Conservation (phyloP, 441 rosid genomes). For the Gossypium gossypioides region DNA sequence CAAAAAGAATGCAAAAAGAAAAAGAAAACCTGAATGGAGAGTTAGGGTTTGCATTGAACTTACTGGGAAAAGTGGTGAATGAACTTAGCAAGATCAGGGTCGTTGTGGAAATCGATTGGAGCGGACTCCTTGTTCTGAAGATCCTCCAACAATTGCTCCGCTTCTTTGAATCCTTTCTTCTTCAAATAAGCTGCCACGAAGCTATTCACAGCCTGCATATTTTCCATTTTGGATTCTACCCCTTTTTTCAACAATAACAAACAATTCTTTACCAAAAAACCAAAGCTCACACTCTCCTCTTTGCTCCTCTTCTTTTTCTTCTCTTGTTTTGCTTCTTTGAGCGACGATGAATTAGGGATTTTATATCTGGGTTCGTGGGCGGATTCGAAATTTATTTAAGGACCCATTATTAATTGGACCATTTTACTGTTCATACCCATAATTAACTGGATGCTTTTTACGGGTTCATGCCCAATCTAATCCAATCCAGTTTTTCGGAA, state of each 20-base stretch:
- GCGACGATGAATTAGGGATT: neutral
- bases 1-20: neutral
- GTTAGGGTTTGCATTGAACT: neutral
- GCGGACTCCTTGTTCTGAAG: conserved; percentile 33
- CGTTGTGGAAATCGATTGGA: conserved; percentile 44
- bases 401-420: neutral
- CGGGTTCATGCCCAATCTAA: neutral
- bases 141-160: conserved; percentile 38
- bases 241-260: neutral
- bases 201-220: conserved; percentile 31
- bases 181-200: conserved; percentile 59
- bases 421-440: neutral
- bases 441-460: neutral
- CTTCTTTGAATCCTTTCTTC: conserved; percentile 63
- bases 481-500: neutral
- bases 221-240: conserved; percentile 22
- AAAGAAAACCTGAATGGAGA: neutral
- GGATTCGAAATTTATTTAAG: neutral
- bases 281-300: neutral
- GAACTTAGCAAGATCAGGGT: conserved; percentile 60
- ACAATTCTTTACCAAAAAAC: neutral
- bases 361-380: neutral
- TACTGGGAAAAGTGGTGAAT: conserved; percentile 62
- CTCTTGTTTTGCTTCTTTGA: neutral
- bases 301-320: neutral